Evolutionary conservation across 306 rosid species (phyloP), one percentile per base, ranked within the genome.

Genomic region (Oemleria cerasiformis): DNA sequence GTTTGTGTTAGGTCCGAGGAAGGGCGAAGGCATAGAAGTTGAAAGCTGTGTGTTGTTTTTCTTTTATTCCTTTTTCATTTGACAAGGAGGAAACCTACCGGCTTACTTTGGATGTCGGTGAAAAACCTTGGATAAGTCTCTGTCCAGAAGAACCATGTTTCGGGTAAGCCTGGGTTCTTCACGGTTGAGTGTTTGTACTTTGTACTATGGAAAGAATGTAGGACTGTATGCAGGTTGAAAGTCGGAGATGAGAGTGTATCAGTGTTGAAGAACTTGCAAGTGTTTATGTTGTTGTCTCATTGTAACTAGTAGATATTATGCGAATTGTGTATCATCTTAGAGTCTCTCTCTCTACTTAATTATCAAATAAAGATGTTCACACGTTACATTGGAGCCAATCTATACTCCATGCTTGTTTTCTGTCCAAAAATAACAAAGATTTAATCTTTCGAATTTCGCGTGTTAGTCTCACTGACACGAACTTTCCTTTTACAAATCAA

Each of bases 1-100:
- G 8, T 44, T 40, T 56, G 55, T 7, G 14, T 17, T 68, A 34
- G 73, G 60, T 45, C 40, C 56, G 40, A 54, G 20, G 66, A 19
- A 56, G 55, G 25, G 42, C 16, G 47, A 23, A 43, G 3, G 55
- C 55, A 39, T 4, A 43, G 19, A 65, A 64, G 77, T 74, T 39
- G 53, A 15, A 20, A 58, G 19, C 5, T 21, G 10, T 23, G 1
- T 45, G 13, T 34, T 34, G 9, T 65, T 10, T 67, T 50, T 40
- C 13, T 19, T 12, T 38, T 25, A 25, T 51, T 38, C 13, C 19
- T 61, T 38, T 68, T 45, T 19, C 19, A 53, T 9, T 19, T 16
- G n/a, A 38, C 20, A 34, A 68, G 62, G 42, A 38, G 73, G 61
- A 51, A 25, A n/a, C 8, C 39, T 8, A 13, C 36, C 16, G 0